Evolutionary conservation across 2,329 filamentous ascomycete genomes (phyloP), one percentile per base, ranked within the genome.

Genomic region (Trichoderma atroviride): DNA sequence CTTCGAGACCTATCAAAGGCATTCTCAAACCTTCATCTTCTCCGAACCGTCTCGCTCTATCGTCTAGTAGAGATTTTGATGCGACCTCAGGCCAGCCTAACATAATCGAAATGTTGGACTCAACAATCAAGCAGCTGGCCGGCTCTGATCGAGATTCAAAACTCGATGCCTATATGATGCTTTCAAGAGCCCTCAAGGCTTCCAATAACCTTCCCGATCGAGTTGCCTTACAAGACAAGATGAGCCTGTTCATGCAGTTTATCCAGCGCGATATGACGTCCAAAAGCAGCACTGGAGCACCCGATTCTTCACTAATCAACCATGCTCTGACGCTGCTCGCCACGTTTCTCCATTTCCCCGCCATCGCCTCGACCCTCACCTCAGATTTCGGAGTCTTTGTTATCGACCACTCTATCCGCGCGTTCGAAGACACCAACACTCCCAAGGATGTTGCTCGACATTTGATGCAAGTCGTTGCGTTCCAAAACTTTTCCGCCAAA

Each of bases 151-250:
- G 91, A 65, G 87, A 89, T 69, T 89, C 88, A 14, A 91, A 91
- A 73, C 80, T 96, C 37, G 96, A 99, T 81, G 93, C 94, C 60
- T 98, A 99, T 76, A 89, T 90, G 77, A 91, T 91, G 75, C 83
- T 99, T 56, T 88, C 91, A 37, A 87, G 89, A 40, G 89, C 91
- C 4, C 83, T 97, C 74, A 92, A 93, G 77, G 87, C 91, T 6
- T 97, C 95, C 69, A 92, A 94, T 71, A 92, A 92, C 73, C 82
- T 96, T 16, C 94, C 94, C 0, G 91, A 96, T 73, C 83, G 88
- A 43, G 87, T 91, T 68, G 89, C 89, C 13, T 83, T 97, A 67
- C 86, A 89, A 69, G 87, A 88, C 62, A 96, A 96, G 79, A 91
- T 97, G 84, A 85, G 86, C 13, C 81, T 92, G 3, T 86, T 98